These are phyloP conservation scores for apple (Malus domestica) DNA, from an alignment of 306 rosid genomes.

Conservation along the genomic window ASM211411v1 NC_041792.1:3318501-3319000, in stretches of 20 bases:
- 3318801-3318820: slow-evolving; percentile 77
- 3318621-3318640: slow-evolving; percentile 35
- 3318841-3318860: slow-evolving; percentile 71
- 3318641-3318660: slow-evolving; percentile 47
- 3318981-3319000: slow-evolving; percentile 31
- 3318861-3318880: slow-evolving; percentile 52
- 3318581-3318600: slow-evolving; percentile 57
- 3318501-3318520: slow-evolving; percentile 53
- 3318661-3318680: slow-evolving; percentile 35
- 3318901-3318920: slow-evolving; percentile 64
- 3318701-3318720: slow-evolving; percentile 5
- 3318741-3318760: slow-evolving; percentile 35
- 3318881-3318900: slow-evolving; percentile 61
- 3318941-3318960: slow-evolving; percentile 59
- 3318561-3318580: slow-evolving; percentile 56
- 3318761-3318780: slow-evolving; percentile 51
- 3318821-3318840: slow-evolving; percentile 56
- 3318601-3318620: slow-evolving; percentile 49
- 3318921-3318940: slow-evolving; percentile 39
- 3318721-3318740: slow-evolving; percentile 36
- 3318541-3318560: slow-evolving; percentile 18
- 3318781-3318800: slow-evolving; percentile 35
- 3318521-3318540: slow-evolving; percentile 45
- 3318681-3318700: slow-evolving; percentile 6
- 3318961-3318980: slow-evolving; percentile 50